A percentile compares a stretch with the other conserved stretches of the same genome.
Conservation (phyloP, 805 yeast genomes). For the Starmerella potacharoeniae region DNA sequence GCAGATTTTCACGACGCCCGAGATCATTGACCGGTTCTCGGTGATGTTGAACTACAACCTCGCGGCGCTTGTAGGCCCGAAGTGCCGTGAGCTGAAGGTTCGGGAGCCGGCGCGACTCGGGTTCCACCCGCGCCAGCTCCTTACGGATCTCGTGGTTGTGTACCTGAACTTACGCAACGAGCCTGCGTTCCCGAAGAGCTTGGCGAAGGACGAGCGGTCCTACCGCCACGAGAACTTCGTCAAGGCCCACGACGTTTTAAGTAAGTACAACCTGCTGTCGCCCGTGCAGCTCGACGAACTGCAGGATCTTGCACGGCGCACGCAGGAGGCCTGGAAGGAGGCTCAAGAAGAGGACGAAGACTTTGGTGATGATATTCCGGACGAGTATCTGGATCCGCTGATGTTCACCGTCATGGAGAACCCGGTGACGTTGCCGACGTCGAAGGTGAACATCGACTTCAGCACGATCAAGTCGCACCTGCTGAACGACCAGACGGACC, state of each 20-base stretch:
- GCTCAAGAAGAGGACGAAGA: slow-evolving; percentile 69
- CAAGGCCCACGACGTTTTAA: slow-evolving; percentile 59
- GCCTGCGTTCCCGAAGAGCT: slow-evolving; percentile 59
- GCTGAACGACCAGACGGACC: slow-evolving; percentile 91
- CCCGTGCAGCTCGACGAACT: slow-evolving; percentile 47
- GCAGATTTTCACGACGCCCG: slow-evolving; percentile 70
- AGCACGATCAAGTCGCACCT: slow-evolving; percentile 88
- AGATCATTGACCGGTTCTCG: slow-evolving; percentile 86
- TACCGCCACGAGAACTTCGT: slow-evolving; percentile 55
- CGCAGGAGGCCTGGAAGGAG: slow-evolving; percentile 23
- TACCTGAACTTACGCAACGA: slow-evolving; percentile 61
- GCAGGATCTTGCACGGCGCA: slow-evolving; percentile 50
- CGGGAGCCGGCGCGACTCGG: slow-evolving; percentile 68
- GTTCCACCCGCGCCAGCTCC: slow-evolving; percentile 66
- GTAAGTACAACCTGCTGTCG: slow-evolving; percentile 43
- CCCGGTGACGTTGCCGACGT: slow-evolving; percentile 87
- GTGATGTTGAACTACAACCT: slow-evolving; percentile 92
- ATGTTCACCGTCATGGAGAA: slow-evolving; percentile 94
- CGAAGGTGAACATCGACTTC: slow-evolving; percentile 75
- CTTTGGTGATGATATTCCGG: slow-evolving; percentile 90
- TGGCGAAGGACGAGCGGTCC: slow-evolving; percentile 87
- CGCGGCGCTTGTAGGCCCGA: slow-evolving; percentile 89
- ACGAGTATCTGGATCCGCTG: slow-evolving; percentile 90
- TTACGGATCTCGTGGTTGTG: slow-evolving; percentile 60
- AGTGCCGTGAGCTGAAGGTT: slow-evolving; percentile 79